Evolutionary conservation across 2,329 filamentous ascomycete species (phyloP).

Genomic region (Nemania sp.): DNA sequence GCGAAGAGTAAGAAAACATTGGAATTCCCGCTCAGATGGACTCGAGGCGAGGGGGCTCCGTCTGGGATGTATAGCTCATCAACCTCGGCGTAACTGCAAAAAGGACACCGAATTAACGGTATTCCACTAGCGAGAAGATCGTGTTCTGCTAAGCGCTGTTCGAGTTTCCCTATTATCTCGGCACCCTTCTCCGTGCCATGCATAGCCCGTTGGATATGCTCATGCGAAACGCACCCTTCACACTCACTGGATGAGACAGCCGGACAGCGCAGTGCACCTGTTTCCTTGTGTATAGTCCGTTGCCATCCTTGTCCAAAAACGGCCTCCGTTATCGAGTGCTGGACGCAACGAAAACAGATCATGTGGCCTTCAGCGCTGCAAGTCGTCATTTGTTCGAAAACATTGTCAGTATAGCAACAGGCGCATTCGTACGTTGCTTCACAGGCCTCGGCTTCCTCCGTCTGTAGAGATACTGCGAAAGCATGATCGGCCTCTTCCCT

Average conservation of each 20-base stretch:
- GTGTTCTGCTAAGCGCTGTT: slow-evolving; percentile 78
- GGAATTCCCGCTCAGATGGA: slow-evolving; percentile 56
- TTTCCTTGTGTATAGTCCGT: slow-evolving; percentile 72
- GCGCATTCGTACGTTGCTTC: slow-evolving; percentile 69
- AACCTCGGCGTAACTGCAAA: slow-evolving; percentile 88
- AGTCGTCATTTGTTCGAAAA: slow-evolving; percentile 75
- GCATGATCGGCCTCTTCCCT: slow-evolving; percentile 56
- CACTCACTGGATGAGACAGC: slow-evolving; percentile 74
- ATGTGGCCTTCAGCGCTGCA: slow-evolving; percentile 71
- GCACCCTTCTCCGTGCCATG: slow-evolving; percentile 67
- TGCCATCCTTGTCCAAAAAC: slow-evolving; percentile 93
- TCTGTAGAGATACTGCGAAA: slow-evolving; percentile 58
- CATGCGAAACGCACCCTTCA: slow-evolving; percentile 68
- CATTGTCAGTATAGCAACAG: slow-evolving; percentile 73
- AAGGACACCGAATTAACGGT: slow-evolving; percentile 81
- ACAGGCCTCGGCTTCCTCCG: slow-evolving; percentile 59
- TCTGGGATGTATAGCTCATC: slow-evolving; percentile 72
- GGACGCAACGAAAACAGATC: slow-evolving; percentile 81
- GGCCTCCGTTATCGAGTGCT: slow-evolving; percentile 79
- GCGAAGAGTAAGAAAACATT: slow-evolving; percentile 43
- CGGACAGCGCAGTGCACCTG: slow-evolving; percentile 80
- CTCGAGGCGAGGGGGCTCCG: slow-evolving; percentile 56
- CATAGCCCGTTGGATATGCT: slow-evolving; percentile 74
- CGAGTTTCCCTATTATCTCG: slow-evolving; percentile 74
- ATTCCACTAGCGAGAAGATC: slow-evolving; percentile 72